Base-by-base conservation (phyloP, 1,139 yeast species). In the Schwanniomyces etchellsii region DNA sequence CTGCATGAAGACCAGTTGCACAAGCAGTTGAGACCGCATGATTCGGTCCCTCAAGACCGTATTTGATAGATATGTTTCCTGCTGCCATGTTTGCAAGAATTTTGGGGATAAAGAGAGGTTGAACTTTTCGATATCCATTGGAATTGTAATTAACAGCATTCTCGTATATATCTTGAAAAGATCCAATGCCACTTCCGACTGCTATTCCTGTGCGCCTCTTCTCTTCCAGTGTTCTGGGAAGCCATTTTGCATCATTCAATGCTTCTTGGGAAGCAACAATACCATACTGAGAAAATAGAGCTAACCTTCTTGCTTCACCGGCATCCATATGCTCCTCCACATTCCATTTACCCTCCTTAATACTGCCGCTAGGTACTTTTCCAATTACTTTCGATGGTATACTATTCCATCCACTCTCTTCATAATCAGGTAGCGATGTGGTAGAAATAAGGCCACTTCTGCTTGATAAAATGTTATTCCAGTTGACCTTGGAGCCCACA, bases 1-100 rank as follows among this genome's bases (percentile, higher is more conserved):
- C 80, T 0, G 96, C 75, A 49, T 91, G 94, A 18, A 84, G 74
- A 0, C 99, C 99, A 0, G 98, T 88, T 3, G 98, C 95, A 61
- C 99, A 93, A 1, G 98, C 98, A 0, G 97, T 88, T 1, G 95
- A 75, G 0, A 81, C 93, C 0, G 95, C 65, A 50, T 88, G 96
- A 33, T 84, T 76, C 2, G 96, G 95, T 0, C 98, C 99, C 43
- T 71, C 64, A 20, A 86, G 58, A 3, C 83, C 81, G 47, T 78
- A 74, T 41, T 74, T 70, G 35, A 91, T 89, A 4, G 96, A 81
- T 4, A 91, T 74, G 42, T 88, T 81, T 2, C 98, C 97, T 0
- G 91, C 88, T 0, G 96, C 96, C 97, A 93, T 93, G 54, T 91
- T 93, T 30, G 84, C 75, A 31, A 93, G 64, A 28, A 89, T 59